Percentiles rank a stretch among this genome's conserved stretches.
These are phyloP conservation scores for Zizania palustris DNA, from an alignment of 202 grass and related monocot genomes.

Conservation along the genomic window DNA sequence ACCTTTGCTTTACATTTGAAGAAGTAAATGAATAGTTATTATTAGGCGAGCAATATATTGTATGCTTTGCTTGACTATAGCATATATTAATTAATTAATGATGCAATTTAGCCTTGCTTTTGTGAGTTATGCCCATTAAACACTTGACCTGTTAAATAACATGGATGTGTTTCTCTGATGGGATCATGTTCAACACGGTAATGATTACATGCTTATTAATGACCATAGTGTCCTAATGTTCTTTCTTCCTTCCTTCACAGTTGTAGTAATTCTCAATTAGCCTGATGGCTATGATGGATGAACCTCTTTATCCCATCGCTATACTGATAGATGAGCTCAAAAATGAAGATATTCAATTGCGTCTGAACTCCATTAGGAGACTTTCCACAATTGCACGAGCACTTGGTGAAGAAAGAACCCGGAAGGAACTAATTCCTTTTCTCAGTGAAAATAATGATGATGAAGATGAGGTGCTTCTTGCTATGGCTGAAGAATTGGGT, in stretches of 20 bases:
- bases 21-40: constrained; percentile 7
- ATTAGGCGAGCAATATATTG: not conserved
- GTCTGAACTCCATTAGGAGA: constrained; percentile 89
- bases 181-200: no score
- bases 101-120: not conserved
- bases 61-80: not conserved
- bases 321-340: constrained; percentile 94
- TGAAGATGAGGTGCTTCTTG: constrained; percentile 96
- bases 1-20: constrained; percentile 14
- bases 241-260: constrained; percentile 23
- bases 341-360: constrained; percentile 96
- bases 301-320: constrained; percentile 95
- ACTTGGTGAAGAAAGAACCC: constrained; percentile 92
- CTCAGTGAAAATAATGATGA: constrained; percentile 98
- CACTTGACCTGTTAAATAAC: no score
- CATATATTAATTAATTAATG: not conserved
- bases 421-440: constrained; percentile 94
- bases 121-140: not conserved
- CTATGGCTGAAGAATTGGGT: constrained; percentile 96
- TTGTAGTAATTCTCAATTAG: constrained; percentile 40
- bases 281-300: constrained; percentile 80
- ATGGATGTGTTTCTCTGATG: no score
- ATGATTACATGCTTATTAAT: not conserved
- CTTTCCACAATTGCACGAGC: constrained; percentile 93
- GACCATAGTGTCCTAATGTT: constrained; percentile 8